Evolutionary conservation across 208 protist species (phyloP).

Genomic region (Naegleria gruberi): DNA sequence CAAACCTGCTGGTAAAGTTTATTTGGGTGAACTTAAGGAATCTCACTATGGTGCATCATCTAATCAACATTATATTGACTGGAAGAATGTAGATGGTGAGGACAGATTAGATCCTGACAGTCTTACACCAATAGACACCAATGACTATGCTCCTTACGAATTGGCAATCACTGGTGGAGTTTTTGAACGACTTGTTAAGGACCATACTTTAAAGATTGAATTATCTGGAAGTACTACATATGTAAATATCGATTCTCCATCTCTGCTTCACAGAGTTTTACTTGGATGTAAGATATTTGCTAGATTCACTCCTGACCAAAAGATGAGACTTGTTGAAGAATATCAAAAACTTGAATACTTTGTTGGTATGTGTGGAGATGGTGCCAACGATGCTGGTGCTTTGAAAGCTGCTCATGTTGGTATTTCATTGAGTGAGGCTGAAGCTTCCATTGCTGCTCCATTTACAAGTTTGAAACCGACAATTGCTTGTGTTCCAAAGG

Average conservation of each 20-base stretch:
- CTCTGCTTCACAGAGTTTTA: background rate
- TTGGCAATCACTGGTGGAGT: background rate
- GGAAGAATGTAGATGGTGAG: conserved; percentile 17
- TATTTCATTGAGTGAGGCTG: conserved; percentile 27
- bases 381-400: conserved; percentile 30
- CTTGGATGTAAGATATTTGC: background rate
- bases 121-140: background rate
- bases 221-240: background rate
- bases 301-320: conserved; percentile 32
- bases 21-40: background rate
- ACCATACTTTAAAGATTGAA: background rate
- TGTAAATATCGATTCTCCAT: background rate
- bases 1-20: background rate
- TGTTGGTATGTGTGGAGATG: conserved; percentile 38
- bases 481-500: conserved; percentile 17
- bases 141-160: background rate
- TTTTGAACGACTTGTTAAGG: background rate
- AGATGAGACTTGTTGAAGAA: conserved; percentile 22
- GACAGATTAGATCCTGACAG: background rate
- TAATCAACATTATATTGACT: background rate
- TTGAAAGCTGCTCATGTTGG: conserved; percentile 32
- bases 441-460: conserved; percentile 36
- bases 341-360: conserved; percentile 21
- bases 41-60: background rate
- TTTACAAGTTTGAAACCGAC: conserved; percentile 22